Evolutionary conservation across 192 early-diverging fungal species (phyloP).

Genomic region (Umbelopsis sp.): DNA sequence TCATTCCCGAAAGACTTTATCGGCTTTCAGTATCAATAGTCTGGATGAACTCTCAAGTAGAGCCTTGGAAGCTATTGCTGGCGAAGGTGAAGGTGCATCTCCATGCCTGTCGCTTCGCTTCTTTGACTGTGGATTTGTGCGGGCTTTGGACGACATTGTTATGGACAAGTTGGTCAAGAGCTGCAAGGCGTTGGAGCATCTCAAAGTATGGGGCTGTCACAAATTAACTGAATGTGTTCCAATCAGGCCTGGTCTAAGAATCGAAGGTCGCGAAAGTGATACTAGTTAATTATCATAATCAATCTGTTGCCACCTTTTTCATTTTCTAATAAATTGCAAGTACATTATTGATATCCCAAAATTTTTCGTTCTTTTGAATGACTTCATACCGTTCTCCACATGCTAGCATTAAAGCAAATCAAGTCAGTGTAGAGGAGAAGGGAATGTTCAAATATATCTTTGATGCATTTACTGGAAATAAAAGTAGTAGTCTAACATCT

Average conservation of each 20-base stretch:
- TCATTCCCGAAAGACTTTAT: conserved; percentile 61
- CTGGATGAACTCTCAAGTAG: conserved; percentile 64
- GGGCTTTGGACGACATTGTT: conserved; percentile 70
- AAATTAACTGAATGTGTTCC: conserved; percentile 52
- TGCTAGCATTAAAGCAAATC: not conserved
- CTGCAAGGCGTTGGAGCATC: conserved; percentile 47
- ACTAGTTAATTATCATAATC: conserved; percentile 30
- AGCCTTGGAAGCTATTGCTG: conserved; percentile 55
- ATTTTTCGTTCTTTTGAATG: not conserved
- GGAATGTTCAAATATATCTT: not conserved
- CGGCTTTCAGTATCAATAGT: conserved; percentile 65
- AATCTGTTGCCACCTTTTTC: not conserved
- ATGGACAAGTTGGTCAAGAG: conserved; percentile 56
- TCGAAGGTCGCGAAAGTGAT: conserved; percentile 62
- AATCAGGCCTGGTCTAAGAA: conserved; percentile 46
- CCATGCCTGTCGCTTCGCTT: conserved; percentile 49
- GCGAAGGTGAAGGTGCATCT: conserved; percentile 2
- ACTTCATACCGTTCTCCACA: not conserved
- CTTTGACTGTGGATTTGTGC: conserved; percentile 78
- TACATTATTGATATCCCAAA: not conserved
- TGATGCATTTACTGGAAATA: not conserved
- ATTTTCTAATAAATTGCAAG: not conserved
- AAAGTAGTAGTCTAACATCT: not conserved
- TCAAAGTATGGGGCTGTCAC: conserved; percentile 80
- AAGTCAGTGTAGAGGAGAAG: not conserved